A percentile compares a stretch with the other conserved stretches of the same genome.
phyloP scores from a whole-genome alignment of 345 rosid species.

The rapeseed (Brassica napus) region Da-Ae NC_063435.1:24770001-24770500 shows the following conservation, averaged over 20 bases:
- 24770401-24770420: conserved; percentile 23
- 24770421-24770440: conserved; percentile 32
- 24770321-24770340: conserved; percentile 25
- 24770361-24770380: conserved; percentile 28
- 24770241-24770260: conserved; percentile 52
- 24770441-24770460: not conserved
- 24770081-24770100: not conserved
- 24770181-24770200: conserved; percentile 12
- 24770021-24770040: conserved; percentile 8
- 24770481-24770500: not conserved
- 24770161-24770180: conserved; percentile 38
- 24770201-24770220: not conserved
- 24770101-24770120: not conserved
- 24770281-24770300: conserved; percentile 36
- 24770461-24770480: conserved; percentile 27
- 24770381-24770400: conserved; percentile 4
- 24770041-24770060: not conserved
- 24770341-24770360: conserved; percentile 17
- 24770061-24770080: conserved; percentile 9
- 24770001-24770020: conserved; percentile 4
- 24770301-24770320: conserved; percentile 33
- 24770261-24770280: conserved; percentile 47
- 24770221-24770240: not conserved
- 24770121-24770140: not conserved
- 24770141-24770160: not conserved